Evolutionary conservation across 257 asterid species (phyloP), one percentile per base, ranked within the genome.

Genomic region (Nicotiana otophora): DNA sequence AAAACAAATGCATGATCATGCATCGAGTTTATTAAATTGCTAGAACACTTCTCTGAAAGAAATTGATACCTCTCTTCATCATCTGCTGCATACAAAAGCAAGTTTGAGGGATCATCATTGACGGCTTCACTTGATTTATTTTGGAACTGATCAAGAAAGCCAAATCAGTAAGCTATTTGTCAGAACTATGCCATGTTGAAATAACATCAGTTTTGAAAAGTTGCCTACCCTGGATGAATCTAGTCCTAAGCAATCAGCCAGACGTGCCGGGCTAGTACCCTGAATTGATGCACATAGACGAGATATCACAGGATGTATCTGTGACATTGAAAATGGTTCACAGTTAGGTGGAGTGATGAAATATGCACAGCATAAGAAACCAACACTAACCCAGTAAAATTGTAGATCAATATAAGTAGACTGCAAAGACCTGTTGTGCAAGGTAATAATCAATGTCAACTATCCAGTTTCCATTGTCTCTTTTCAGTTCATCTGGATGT

Each of bases 271-370:
- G 84, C 97, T 94, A 77, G 99, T 96, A 76, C 99, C 99, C 90
- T 96, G 94, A 90, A 96, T 93, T 80, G 98, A 90, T 74, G 97
- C 98, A 82, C 98, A 96, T 65, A 96, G 92, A 63, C 99, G 98
- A 39, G 98, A 94, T 89, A 96, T 91, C 86, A 96, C 99, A 39
- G 99, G 99, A 88, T 96, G 99, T 88, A 96, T 94, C 99, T 96
- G 97, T 12, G 82, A 84, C 77, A 81, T 79, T 30, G 66, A 70
- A 79, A 36, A 81, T 81, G 76, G 68, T 79, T 70, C 81, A 86
- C 23, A 80, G 83, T 82, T 75, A 85, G 54, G 77, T 70, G 78
- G 76, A 64, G 81, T 54, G 66, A n/a, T 65, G 62, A 31, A 83
- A 65, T 11, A 51, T 62, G 88, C 80, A 82, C 48, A 54, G 51